phyloP scores from a whole-genome alignment of 108 stramenopile species.

The Pseudonitzschia delicatissima region DNA sequence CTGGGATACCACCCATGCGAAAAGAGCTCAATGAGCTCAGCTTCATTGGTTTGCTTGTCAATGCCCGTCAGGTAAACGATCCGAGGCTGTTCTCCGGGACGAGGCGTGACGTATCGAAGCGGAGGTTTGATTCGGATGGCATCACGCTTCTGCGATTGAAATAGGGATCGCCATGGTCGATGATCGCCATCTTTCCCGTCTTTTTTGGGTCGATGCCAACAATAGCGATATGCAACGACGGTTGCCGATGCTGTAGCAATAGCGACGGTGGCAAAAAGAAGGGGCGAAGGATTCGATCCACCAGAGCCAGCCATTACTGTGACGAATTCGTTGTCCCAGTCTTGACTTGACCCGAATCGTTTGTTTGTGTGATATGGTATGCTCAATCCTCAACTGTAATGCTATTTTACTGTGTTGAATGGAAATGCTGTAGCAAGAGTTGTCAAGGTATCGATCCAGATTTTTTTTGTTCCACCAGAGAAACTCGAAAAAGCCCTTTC shows the following conservation, averaged over 20 bases:
- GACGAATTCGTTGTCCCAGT: neutral
- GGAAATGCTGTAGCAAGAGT: too few relatives aligned
- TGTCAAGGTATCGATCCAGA: too few relatives aligned
- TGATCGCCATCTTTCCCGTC: neutral
- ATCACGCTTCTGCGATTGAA: neutral
- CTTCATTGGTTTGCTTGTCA: neutral
- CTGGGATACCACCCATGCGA: neutral
- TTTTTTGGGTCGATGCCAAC: neutral
- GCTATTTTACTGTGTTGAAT: too few relatives aligned
- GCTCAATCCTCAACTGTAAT: too few relatives aligned
- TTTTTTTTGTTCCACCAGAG: too few relatives aligned
- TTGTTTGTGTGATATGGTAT: too few relatives aligned
- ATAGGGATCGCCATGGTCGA: neutral
- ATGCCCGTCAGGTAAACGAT: slow-evolving; percentile 15
- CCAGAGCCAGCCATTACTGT: neutral
- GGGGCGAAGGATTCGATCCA: neutral
- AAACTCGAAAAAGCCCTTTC: too few relatives aligned
- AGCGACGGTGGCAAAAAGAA: neutral
- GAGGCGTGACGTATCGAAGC: slow-evolving; percentile 8
- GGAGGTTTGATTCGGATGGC: neutral
- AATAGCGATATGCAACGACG: neutral
- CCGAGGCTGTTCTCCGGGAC: neutral
- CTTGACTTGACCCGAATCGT: neutral
- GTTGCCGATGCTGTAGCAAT: neutral
- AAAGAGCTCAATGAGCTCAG: slow-evolving; percentile 7